Percentiles rank a stretch among this genome's conserved stretches.
These are phyloP conservation scores for Botrytis byssoidea DNA, from an alignment of 2,329 filamentous ascomycete genomes.

Conservation along the genomic window DNA sequence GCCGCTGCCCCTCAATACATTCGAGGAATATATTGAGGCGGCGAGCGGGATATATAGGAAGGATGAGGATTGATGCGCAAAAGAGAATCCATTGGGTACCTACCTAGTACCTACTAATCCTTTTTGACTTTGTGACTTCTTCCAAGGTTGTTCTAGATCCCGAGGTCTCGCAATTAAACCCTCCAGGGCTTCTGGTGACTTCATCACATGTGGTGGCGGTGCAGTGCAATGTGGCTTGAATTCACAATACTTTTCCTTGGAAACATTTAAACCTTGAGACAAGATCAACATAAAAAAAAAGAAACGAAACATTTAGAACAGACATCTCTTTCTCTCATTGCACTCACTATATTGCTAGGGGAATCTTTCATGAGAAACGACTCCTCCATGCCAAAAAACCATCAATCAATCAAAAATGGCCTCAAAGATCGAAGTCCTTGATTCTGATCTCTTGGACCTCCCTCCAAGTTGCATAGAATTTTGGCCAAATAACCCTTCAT, in stretches of 20 bases:
- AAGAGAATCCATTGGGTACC: neutral
- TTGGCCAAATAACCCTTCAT: slow-evolving; percentile 55
- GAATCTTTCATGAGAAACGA: neutral
- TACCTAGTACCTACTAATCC: too few species aligned
- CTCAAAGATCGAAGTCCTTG: slow-evolving; percentile 18
- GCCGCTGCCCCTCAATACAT: neutral
- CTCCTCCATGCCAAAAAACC: neutral
- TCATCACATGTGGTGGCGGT: neutral
- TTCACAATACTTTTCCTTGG: neutral
- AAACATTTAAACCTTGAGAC: neutral
- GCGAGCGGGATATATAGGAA: neutral
- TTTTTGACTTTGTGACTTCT: neutral
- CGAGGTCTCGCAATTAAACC: neutral
- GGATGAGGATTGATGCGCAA: neutral
- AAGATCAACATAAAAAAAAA: neutral
- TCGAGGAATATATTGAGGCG: neutral
- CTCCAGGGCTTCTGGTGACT: neutral
- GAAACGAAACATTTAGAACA: neutral
- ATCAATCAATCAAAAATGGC: slow-evolving; percentile 11
- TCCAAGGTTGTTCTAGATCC: neutral
- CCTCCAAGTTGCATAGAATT: slow-evolving; percentile 80
- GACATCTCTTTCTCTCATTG: neutral
- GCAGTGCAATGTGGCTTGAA: slow-evolving; percentile 11
- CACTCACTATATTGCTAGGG: neutral
- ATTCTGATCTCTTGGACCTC: slow-evolving; percentile 50